Evolutionary conservation across 2,329 filamentous ascomycete genomes (phyloP).

Genomic region (Teratosphaeria nubilosa): DNA sequence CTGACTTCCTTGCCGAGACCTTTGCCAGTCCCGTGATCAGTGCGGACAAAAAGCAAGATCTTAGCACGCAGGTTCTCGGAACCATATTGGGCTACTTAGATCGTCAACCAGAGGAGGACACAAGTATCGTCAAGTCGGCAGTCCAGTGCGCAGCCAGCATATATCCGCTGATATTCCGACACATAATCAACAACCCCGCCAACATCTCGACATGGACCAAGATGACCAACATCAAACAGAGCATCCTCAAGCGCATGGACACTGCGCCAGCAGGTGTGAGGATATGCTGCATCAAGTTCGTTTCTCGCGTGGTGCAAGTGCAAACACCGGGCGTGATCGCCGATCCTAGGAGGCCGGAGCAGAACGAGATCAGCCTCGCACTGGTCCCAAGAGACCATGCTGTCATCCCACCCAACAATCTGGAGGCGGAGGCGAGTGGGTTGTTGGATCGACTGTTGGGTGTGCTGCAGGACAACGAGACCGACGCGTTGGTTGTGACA

Average conservation of each 20-base stretch:
- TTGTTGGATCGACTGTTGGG: constrained; percentile 79
- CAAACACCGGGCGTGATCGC: constrained; percentile 76
- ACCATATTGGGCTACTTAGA: constrained; percentile 48
- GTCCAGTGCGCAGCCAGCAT: constrained; percentile 86
- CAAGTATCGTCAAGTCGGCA: constrained; percentile 70
- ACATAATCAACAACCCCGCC: constrained; percentile 81
- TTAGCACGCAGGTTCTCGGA: constrained; percentile 61
- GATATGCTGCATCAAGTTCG: constrained; percentile 95
- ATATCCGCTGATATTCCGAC: constrained; percentile 82
- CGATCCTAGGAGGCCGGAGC: constrained; percentile 72
- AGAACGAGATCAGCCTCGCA: constrained; percentile 75
- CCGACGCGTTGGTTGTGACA: constrained; percentile 80
- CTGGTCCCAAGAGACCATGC: constrained; percentile 78
- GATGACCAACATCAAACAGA: constrained; percentile 80
- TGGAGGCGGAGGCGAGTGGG: constrained; percentile 89
- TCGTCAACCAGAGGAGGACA: constrained; percentile 52
- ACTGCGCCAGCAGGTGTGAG: constrained; percentile 62
- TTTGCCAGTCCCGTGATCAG: constrained; percentile 85
- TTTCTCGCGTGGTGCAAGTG: constrained; percentile 82
- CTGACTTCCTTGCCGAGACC: constrained; percentile 89
- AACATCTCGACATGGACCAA: constrained; percentile 76
- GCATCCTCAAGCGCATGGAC: constrained; percentile 84
- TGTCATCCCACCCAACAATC: constrained; percentile 63
- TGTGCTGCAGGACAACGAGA: constrained; percentile 72
- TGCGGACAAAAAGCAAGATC: constrained; percentile 64